Evolutionary conservation across 768 basidiomycete genomes (phyloP).

Genomic region (Suillus decipiens): DNA sequence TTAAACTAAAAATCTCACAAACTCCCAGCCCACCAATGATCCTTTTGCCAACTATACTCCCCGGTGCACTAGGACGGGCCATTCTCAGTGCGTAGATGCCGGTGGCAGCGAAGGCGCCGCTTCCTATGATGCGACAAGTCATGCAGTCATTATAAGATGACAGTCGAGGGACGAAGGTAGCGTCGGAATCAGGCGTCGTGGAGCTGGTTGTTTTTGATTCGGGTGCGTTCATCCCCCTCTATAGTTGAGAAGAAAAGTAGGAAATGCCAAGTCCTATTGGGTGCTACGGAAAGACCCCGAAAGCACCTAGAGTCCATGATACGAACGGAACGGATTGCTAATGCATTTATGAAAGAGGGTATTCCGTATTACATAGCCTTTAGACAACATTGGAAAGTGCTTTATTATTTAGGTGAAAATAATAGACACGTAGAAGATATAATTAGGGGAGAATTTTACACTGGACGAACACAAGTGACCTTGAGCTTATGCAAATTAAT

Average conservation of each 20-base stretch:
- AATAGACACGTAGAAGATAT: neutral
- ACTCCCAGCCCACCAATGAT: slow-evolving; percentile 64
- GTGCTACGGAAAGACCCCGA: neutral
- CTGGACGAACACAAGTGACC: neutral
- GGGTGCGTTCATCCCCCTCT: neutral
- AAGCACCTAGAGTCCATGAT: neutral
- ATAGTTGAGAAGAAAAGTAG: neutral
- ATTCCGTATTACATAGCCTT: neutral
- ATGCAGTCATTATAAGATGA: slow-evolving; percentile 52
- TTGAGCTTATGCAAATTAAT: neutral
- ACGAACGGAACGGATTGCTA: no score
- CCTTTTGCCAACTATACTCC: slow-evolving; percentile 59
- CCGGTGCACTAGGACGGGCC: slow-evolving; percentile 63
- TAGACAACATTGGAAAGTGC: neutral
- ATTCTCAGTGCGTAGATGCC: slow-evolving; percentile 70
- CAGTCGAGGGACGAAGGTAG: neutral
- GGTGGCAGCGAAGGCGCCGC: slow-evolving; percentile 59
- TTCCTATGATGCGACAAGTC: slow-evolving; percentile 70
- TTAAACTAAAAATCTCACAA: slow-evolving; percentile 41
- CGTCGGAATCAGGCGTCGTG: neutral
- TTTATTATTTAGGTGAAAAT: neutral
- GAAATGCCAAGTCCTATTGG: neutral
- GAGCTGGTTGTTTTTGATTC: neutral
- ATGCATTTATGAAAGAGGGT: neutral
- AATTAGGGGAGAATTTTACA: neutral